These are phyloP conservation scores for Monosporascus ibericus DNA, from an alignment of 2,329 filamentous ascomycete species.

Conservation along the genomic window DNA sequence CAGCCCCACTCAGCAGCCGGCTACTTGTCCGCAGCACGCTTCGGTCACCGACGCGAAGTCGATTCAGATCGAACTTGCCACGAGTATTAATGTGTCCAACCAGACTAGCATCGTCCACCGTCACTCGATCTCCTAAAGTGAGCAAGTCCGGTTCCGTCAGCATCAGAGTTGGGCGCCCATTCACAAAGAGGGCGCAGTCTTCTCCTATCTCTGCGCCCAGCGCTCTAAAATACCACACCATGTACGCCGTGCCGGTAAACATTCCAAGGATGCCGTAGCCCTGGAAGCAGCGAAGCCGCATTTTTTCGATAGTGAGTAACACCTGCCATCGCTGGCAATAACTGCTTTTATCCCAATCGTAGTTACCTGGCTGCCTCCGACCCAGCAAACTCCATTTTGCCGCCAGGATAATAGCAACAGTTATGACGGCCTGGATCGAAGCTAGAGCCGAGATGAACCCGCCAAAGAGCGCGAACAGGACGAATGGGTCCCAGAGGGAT, in stretches of 20 bases:
- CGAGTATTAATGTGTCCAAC: slow-evolving; percentile 52
- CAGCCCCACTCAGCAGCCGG: slow-evolving; percentile 45
- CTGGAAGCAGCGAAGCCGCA: slow-evolving; percentile 44
- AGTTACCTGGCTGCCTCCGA: slow-evolving; percentile 43
- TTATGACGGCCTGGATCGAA: slow-evolving; percentile 35
- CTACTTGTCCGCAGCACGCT: slow-evolving; percentile 47
- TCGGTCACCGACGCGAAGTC: slow-evolving; percentile 41
- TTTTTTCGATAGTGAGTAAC: slow-evolving; percentile 43
- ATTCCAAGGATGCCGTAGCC: slow-evolving; percentile 45
- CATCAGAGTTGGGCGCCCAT: slow-evolving; percentile 43
- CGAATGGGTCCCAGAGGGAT: slow-evolving; percentile 24
- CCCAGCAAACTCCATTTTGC: slow-evolving; percentile 49
- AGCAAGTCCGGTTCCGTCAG: slow-evolving; percentile 54
- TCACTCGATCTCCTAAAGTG: slow-evolving; percentile 45
- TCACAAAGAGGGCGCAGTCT: slow-evolving; percentile 50
- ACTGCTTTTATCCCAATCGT: slow-evolving; percentile 50
- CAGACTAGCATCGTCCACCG: slow-evolving; percentile 49
- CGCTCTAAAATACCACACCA: slow-evolving; percentile 46
- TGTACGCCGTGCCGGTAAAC: slow-evolving; percentile 46
- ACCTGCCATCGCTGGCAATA: slow-evolving; percentile 56
- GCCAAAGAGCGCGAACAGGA: slow-evolving; percentile 35
- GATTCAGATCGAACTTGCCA: slow-evolving; percentile 50
- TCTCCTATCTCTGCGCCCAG: slow-evolving; percentile 48
- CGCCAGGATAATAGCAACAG: slow-evolving; percentile 36
- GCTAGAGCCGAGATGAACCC: slow-evolving; percentile 36